These are phyloP conservation scores for Eremothecium coryli DNA, from an alignment of 1,139 yeast genomes.

Conservation along the genomic window DNA sequence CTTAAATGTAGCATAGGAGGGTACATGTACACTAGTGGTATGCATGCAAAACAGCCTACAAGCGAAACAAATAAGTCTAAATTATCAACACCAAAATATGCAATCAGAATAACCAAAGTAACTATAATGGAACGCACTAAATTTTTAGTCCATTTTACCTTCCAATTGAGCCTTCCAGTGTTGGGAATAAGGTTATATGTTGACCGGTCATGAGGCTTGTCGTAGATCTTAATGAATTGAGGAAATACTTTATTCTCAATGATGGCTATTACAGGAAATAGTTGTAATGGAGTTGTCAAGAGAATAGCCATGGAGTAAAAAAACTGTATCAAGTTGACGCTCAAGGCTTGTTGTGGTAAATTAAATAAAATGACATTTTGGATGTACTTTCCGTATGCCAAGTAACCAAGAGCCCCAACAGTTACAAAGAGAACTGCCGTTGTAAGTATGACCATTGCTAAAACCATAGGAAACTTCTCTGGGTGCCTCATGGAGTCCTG, in stretches of 20 bases:
- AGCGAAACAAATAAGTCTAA: conserved; percentile 66
- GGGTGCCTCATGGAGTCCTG: conserved; percentile 71
- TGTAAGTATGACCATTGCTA: conserved; percentile 47
- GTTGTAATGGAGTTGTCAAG: conserved; percentile 64
- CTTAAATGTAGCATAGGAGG: conserved; percentile 63
- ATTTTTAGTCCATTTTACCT: conserved; percentile 62
- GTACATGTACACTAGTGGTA: conserved; percentile 74
- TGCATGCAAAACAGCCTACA: conserved; percentile 75
- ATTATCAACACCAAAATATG: conserved; percentile 55
- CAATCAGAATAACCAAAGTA: conserved; percentile 41
- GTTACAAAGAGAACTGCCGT: conserved; percentile 53
- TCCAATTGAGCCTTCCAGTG: conserved; percentile 47
- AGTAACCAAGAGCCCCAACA: conserved; percentile 59
- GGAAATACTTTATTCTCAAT: conserved; percentile 55
- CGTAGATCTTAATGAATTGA: conserved; percentile 24
- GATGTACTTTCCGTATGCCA: conserved; percentile 59
- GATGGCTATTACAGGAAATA: conserved; percentile 68
- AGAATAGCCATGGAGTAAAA: conserved; percentile 67
- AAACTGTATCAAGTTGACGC: conserved; percentile 59
- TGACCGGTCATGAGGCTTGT: conserved; percentile 9
- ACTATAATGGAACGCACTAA: conserved; percentile 47
- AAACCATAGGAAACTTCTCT: conserved; percentile 57
- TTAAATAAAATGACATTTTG: conserved; percentile 62
- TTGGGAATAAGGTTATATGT: conserved; percentile 14
- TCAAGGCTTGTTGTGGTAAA: conserved; percentile 52